Conservation (phyloP, 495 filamentous ascomycete genomes). For the Trichoderma gamsii region DNA sequence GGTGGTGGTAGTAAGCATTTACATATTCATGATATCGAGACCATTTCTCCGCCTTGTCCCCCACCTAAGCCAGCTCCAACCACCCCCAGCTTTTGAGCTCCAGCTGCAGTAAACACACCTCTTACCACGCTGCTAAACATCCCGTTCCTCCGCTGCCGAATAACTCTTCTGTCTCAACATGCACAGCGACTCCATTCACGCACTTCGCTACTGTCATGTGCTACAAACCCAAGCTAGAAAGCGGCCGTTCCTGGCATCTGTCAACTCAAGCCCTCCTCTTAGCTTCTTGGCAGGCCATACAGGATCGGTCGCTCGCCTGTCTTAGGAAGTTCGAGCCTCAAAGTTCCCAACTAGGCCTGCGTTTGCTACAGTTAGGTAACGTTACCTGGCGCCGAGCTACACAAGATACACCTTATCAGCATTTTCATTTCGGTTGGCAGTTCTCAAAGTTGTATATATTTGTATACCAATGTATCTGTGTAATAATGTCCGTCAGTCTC, state of each 20-base stretch:
- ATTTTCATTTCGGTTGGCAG: background rate
- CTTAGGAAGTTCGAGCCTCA: slow-evolving; percentile 11
- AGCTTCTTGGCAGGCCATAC: slow-evolving; percentile 10
- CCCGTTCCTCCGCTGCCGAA: no score
- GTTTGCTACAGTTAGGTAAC: slow-evolving; percentile 7
- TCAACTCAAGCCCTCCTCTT: background rate
- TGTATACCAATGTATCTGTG: background rate
- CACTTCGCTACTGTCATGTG: background rate
- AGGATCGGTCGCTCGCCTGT: background rate
- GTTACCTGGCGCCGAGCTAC: background rate
- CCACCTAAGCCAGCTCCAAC: background rate
- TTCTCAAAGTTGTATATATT: background rate
- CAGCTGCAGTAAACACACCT: background rate
- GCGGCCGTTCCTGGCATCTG: background rate
- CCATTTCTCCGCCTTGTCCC: background rate
- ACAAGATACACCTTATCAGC: background rate
- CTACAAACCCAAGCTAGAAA: background rate
- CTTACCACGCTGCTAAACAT: background rate
- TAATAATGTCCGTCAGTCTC: background rate
- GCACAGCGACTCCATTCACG: no score
- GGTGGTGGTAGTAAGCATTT: no score
- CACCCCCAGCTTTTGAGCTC: background rate
- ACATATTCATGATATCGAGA: no score
- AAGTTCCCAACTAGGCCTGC: slow-evolving; percentile 3
- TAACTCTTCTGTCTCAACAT: no score